phyloP scores from a whole-genome alignment of 441 rosid genomes.

The Erodium trifolium region DNA sequence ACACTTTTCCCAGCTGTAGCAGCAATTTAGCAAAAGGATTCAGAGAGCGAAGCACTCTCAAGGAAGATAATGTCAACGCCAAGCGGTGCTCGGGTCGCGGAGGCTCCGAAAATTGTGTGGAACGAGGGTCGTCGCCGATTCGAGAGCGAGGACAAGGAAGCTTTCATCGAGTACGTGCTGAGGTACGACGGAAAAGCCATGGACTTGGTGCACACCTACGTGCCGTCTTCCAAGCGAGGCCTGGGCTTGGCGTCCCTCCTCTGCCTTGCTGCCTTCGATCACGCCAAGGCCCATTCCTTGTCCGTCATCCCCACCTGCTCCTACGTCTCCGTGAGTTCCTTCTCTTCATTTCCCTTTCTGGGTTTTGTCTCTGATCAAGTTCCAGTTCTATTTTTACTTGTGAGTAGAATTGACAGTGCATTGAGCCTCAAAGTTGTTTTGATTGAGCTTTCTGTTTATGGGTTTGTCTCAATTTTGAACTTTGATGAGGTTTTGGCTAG shows the following conservation, averaged over 20 bases:
- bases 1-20: no score
- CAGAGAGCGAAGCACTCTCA: no score
- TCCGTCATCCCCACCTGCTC: conserved; percentile 67
- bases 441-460: background rate
- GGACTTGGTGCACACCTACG: conserved; percentile 65
- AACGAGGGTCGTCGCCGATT: conserved; percentile 44
- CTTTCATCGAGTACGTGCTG: conserved; percentile 51
- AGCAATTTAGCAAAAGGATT: no score
- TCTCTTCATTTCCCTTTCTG: background rate
- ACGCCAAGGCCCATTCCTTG: conserved; percentile 53
- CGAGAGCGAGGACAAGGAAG: conserved; percentile 70
- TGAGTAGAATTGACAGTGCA: background rate
- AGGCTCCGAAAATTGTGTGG: conserved; percentile 46
- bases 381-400: no score
- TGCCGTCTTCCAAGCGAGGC: conserved; percentile 64
- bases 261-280: conserved; percentile 54
- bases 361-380: no score
- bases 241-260: conserved; percentile 68
- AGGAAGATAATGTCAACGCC: no score
- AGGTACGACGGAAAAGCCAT: conserved; percentile 42
- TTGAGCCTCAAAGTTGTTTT: background rate
- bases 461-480: background rate
- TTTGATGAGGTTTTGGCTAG: background rate
- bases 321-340: conserved; percentile 47
- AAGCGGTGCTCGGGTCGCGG: conserved; percentile 1